Conservation (phyloP, 345 rosid species). For the Odontarrhena argentea region DNA sequence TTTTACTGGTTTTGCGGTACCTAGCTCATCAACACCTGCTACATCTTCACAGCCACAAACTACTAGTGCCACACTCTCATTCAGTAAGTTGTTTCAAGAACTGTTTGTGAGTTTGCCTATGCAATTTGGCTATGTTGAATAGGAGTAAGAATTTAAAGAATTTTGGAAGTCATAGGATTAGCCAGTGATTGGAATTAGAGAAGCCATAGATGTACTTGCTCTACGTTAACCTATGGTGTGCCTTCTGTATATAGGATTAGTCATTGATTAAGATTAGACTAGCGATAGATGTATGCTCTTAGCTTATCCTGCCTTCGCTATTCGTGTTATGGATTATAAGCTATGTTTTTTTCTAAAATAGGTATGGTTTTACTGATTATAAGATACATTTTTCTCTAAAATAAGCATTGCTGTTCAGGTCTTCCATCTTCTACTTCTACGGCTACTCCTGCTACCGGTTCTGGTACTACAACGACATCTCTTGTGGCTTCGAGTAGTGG, state of each 20-base stretch:
- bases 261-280: background rate
- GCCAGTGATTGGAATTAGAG: slow-evolving; percentile 14
- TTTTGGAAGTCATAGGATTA: background rate
- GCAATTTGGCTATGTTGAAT: background rate
- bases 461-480: slow-evolving; percentile 50
- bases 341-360: slow-evolving; percentile 10
- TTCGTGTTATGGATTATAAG: background rate
- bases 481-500: slow-evolving; percentile 77
- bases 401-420: slow-evolving; percentile 49
- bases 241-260: slow-evolving; percentile 7
- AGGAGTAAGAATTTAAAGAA: slow-evolving; percentile 11
- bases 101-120: slow-evolving; percentile 8
- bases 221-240: slow-evolving; percentile 11
- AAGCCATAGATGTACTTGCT: slow-evolving; percentile 3
- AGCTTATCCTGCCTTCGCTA: background rate
- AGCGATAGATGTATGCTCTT: background rate
- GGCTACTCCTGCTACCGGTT: slow-evolving; percentile 48
- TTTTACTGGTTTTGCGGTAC: slow-evolving; percentile 66
- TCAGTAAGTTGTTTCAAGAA: slow-evolving; percentile 54
- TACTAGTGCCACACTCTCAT: slow-evolving; percentile 44
- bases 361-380: background rate
- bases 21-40: slow-evolving; percentile 48
- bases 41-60: slow-evolving; percentile 61
- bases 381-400: slow-evolving; percentile 9
- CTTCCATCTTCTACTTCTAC: slow-evolving; percentile 55